Evolutionary conservation across 139 green algal species (phyloP), one percentile per base, ranked within the genome.

Genomic region (Microglena sp.): DNA sequence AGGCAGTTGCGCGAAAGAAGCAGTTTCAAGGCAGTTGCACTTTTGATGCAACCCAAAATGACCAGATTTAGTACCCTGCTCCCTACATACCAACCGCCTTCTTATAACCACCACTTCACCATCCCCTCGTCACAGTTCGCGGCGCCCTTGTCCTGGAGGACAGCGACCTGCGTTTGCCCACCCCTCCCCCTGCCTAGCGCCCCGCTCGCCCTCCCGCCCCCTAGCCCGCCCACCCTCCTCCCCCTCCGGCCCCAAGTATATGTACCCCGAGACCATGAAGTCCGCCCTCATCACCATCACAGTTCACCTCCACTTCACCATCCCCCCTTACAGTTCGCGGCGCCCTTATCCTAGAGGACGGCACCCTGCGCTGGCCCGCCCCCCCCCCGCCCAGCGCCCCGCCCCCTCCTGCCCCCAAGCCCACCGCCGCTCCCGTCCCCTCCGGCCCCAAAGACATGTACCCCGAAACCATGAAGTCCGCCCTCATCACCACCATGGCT

Each of bases 81-180:
- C n/a, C n/a, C n/a, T n/a, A n/a, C n/a, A n/a, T n/a, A n/a, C n/a
- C n/a, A n/a, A n/a, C n/a, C n/a, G n/a, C n/a, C n/a, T n/a, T n/a
- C n/a, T n/a, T n/a, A n/a, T n/a, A n/a, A n/a, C n/a, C n/a, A n/a
- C n/a, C n/a, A n/a, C n/a, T n/a, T n/a, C n/a, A 46, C 6, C 44
- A 28, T 60, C 21, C 45, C 5, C 4, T 29, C 22, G n/a, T 45
- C 30, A 4, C 36, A 33, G 40, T 69, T 15, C 59, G 84, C n/a
- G 80, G 81, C 18, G 79, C 83, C 1, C 77, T 92, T 50, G 79
- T 96, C 27, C 71, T 91, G 40, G 77, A 92, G 36, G 65, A 79
- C 36, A 87, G 88, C 1, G 77, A 88, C 71, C 24, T 92, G 61
- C 80, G 75, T 63, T 93, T 84, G 88, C 88, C 87, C 3, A 3